Evolutionary conservation across 495 filamentous ascomycete genomes (phyloP).

Genomic region (Penicillium psychrofluorescens): DNA sequence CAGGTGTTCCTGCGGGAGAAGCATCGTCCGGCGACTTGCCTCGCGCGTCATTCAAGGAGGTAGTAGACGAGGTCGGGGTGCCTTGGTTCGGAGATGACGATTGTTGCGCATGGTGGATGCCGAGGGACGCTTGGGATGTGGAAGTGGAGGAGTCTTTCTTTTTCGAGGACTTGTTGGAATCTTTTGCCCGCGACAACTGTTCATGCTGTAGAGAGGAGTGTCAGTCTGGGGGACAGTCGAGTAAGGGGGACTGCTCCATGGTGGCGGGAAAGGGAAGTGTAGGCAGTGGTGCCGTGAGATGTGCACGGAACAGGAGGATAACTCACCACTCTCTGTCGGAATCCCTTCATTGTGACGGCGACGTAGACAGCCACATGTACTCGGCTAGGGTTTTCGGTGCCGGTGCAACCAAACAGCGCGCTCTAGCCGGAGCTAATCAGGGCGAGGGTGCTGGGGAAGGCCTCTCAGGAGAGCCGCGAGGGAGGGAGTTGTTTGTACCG

Average conservation of each 20-base stretch:
- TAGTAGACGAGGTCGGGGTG: constrained; percentile 79
- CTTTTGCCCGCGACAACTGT: constrained; percentile 93
- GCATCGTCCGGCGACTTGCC: constrained; percentile 70
- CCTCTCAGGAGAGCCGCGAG: constrained; percentile 20
- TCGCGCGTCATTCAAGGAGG: constrained; percentile 75
- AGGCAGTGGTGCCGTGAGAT: constrained; percentile 12
- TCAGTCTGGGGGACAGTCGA: constrained; percentile 14
- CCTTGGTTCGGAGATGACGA: constrained; percentile 55
- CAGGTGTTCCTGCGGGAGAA: constrained; percentile 31
- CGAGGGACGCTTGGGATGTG: constrained; percentile 41
- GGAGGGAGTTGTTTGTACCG: constrained; percentile 24
- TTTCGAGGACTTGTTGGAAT: constrained; percentile 87
- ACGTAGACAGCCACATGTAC: constrained; percentile 34
- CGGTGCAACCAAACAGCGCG: constrained; percentile 35
- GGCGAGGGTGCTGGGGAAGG: constrained; percentile 11
- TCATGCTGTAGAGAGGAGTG: constrained; percentile 47
- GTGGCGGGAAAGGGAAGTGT: constrained; percentile 8
- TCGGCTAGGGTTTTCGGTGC: constrained; percentile 23
- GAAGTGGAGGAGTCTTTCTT: constrained; percentile 82
- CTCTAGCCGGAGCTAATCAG: constrained; percentile 29
- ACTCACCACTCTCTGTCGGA: constrained; percentile 96
- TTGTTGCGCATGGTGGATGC: constrained; percentile 45
- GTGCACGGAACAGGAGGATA: constrained; percentile 6
- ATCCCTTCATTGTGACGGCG: constrained; percentile 79
- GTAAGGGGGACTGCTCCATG: constrained; percentile 6